Percentiles rank a stretch among this genome's conserved stretches.
phyloP scores from a whole-genome alignment of 2,329 filamentous ascomycete genomes.

The Curvularia sp. region DNA sequence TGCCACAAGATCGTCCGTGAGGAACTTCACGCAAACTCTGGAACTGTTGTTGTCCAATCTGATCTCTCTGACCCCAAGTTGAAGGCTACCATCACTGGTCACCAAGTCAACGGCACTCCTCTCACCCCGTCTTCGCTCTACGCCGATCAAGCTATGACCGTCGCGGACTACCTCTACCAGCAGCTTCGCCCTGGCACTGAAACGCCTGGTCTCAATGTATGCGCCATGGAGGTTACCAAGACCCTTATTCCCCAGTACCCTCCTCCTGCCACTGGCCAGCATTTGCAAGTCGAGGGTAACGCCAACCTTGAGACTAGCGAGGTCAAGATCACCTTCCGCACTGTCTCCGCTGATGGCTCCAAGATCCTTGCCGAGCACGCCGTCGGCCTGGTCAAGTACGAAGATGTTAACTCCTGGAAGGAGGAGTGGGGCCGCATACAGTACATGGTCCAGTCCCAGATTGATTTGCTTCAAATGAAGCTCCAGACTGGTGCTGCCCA shows the following conservation, averaged over 20 bases:
- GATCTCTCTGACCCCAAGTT: conserved; percentile 70
- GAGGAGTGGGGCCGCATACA: conserved; percentile 70
- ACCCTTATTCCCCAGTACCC: conserved; percentile 67
- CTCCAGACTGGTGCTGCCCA: conserved; percentile 71
- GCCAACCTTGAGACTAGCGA: conserved; percentile 63
- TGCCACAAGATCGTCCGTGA: conserved; percentile 70
- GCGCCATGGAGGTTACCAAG: conserved; percentile 72
- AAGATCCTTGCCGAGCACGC: conserved; percentile 67
- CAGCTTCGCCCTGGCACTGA: conserved; percentile 64
- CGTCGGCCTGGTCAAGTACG: conserved; percentile 66
- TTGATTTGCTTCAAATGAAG: conserved; percentile 71
- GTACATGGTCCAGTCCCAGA: conserved; percentile 63
- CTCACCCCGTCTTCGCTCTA: conserved; percentile 71
- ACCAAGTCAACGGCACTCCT: conserved; percentile 70
- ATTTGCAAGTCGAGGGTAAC: conserved; percentile 67
- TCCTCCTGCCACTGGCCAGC: conserved; percentile 60
- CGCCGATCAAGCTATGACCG: conserved; percentile 69
- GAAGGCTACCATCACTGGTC: conserved; percentile 67
- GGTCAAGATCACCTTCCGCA: conserved; percentile 63
- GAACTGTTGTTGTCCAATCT: conserved; percentile 68
- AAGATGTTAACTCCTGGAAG: conserved; percentile 66
- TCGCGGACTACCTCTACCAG: conserved; percentile 72
- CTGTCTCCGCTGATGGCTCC: conserved; percentile 65
- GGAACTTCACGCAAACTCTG: conserved; percentile 66
- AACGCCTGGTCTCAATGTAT: conserved; percentile 68